Evolutionary conservation across 306 rosid species (phyloP).

Genomic region (Fragaria ananassa): DNA sequence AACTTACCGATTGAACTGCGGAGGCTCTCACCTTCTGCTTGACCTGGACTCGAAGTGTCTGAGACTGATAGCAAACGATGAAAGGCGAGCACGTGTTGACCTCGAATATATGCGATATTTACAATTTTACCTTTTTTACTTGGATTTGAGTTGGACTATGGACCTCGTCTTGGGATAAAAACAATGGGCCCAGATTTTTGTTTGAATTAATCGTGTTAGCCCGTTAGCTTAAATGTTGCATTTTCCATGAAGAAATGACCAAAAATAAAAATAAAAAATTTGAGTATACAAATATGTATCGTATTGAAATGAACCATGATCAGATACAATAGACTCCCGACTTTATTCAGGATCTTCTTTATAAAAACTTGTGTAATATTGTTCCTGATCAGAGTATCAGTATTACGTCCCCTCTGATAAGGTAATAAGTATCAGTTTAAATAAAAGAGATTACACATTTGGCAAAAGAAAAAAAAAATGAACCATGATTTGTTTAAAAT

Average conservation of each 20-base stretch:
- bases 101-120: neutral
- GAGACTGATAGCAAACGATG: neutral
- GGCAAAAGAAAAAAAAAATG: no score
- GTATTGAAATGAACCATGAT: no score
- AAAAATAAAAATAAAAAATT: no score
- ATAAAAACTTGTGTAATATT: no score
- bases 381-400: no score
- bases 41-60: neutral
- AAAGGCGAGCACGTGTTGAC: neutral
- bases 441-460: no score
- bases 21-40: neutral
- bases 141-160: neutral
- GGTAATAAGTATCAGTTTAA: no score
- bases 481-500: no score
- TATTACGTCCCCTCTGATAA: no score
- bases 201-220: neutral
- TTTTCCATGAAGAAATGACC: neutral
- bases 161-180: neutral
- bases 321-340: no score
- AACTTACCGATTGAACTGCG: constrained; percentile 3
- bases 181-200: neutral
- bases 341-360: no score
- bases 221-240: neutral
- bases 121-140: neutral
- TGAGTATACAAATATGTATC: no score